phyloP scores from a whole-genome alignment of 2,329 filamentous ascomycete genomes.

The Pestalotiopsis sp. region DNA sequence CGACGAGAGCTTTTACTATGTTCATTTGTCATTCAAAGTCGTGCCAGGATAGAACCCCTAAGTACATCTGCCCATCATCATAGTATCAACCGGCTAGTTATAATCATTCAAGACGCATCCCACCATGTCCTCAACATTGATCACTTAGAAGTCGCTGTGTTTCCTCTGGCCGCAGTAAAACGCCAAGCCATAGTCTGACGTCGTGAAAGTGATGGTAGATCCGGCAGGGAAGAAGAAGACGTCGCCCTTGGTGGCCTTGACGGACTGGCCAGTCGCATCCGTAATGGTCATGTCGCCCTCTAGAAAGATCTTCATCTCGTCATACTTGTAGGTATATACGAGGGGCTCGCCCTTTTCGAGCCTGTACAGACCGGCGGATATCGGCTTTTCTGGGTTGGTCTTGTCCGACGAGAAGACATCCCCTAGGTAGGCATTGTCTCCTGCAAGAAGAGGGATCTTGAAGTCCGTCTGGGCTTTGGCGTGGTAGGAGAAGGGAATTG shows the following conservation, averaged over 20 bases:
- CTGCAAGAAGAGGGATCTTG: slow-evolving; percentile 65
- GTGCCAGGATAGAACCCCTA: too few relatives aligned
- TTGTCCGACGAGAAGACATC: slow-evolving; percentile 61
- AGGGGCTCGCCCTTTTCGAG: slow-evolving; percentile 69
- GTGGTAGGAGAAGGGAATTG: slow-evolving; percentile 39
- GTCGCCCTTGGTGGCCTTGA: slow-evolving; percentile 63
- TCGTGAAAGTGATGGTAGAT: slow-evolving; percentile 67
- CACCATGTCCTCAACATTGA: rapidly evolving
- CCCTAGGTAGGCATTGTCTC: slow-evolving; percentile 67
- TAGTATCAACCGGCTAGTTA: too few relatives aligned
- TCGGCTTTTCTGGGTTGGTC: slow-evolving; percentile 58
- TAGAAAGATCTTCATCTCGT: slow-evolving; percentile 76
- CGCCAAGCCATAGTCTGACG: slow-evolving; percentile 61
- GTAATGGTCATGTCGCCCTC: slow-evolving; percentile 68
- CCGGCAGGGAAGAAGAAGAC: slow-evolving; percentile 73
- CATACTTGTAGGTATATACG: slow-evolving; percentile 70
- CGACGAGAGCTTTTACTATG: too few relatives aligned
- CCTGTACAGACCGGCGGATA: slow-evolving; percentile 67
- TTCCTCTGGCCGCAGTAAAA: slow-evolving; percentile 55
- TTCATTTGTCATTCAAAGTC: too few relatives aligned
- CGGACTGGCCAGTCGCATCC: slow-evolving; percentile 63
- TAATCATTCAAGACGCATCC: neutral
- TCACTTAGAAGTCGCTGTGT: slow-evolving; percentile 21
- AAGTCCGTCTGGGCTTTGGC: slow-evolving; percentile 60
- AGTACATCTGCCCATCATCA: too few relatives aligned